Percentiles rank a stretch among this genome's conserved stretches.
Evolutionary conservation across 2,329 filamentous ascomycete genomes (phyloP).

Genomic region (Neofusicoccum laricinum): DNA sequence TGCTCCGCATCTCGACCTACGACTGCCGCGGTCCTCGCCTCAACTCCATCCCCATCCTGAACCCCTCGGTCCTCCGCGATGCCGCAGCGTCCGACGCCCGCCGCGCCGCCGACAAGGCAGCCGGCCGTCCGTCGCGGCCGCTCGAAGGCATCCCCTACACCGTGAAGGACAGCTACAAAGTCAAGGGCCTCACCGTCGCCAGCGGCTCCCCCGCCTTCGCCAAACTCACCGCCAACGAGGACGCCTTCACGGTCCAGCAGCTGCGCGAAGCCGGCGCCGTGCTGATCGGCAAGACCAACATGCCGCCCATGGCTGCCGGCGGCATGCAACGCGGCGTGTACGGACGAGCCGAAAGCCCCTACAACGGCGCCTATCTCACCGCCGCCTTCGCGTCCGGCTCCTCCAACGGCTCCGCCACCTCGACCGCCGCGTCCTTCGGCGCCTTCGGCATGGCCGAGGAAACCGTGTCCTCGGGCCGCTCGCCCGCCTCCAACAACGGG

Average conservation of each 20-base stretch:
- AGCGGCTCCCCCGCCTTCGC: slow-evolving; percentile 54
- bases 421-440: slow-evolving; percentile 50
- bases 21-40: slow-evolving; percentile 42
- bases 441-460: slow-evolving; percentile 53
- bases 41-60: slow-evolving; percentile 51
- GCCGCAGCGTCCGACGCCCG: slow-evolving; percentile 48
- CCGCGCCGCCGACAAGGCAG: slow-evolving; percentile 35
- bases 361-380: slow-evolving; percentile 50
- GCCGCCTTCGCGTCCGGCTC: slow-evolving; percentile 55
- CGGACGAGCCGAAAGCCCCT: slow-evolving; percentile 53
- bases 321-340: slow-evolving; percentile 55
- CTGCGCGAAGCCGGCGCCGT: slow-evolving; percentile 48
- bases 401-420: slow-evolving; percentile 52
- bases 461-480: slow-evolving; percentile 53
- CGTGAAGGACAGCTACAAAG: slow-evolving; percentile 58
- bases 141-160: slow-evolving; percentile 59
- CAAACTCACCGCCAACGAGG: slow-evolving; percentile 46
- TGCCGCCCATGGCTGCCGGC: slow-evolving; percentile 56
- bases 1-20: slow-evolving; percentile 48
- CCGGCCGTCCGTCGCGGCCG: slow-evolving; percentile 23
- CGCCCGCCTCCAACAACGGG: slow-evolving; percentile 54
- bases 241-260: slow-evolving; percentile 48
- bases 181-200: slow-evolving; percentile 52
- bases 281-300: slow-evolving; percentile 53
- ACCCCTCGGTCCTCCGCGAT: slow-evolving; percentile 45